Evolutionary conservation across 148 eudicot species (phyloP).

Genomic region (Persicaria tinctoria): DNA sequence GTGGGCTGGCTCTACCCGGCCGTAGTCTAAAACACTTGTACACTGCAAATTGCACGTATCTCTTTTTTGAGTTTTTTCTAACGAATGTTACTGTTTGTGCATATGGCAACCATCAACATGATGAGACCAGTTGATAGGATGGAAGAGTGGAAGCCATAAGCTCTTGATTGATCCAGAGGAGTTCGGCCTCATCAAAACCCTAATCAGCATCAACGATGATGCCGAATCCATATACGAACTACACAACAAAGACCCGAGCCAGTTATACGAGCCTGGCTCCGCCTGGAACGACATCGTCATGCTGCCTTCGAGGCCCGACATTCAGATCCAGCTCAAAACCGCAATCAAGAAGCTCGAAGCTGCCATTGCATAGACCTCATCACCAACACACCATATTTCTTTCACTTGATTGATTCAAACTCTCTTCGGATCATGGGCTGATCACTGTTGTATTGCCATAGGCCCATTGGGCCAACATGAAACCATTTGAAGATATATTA

Average conservation of each 20-base stretch:
- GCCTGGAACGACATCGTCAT: constrained; percentile 63
- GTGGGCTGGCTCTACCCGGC: too few species aligned
- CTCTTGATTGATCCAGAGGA: constrained; percentile 61
- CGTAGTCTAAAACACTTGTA: too few species aligned
- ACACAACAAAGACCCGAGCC: constrained; percentile 18
- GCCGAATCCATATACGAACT: constrained; percentile 80
- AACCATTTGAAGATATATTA: too few species aligned
- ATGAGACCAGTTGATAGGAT: constrained; percentile 58
- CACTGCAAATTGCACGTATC: too few species aligned
- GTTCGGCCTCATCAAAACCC: constrained; percentile 33
- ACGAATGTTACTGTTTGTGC: background rate
- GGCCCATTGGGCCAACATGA: too few species aligned
- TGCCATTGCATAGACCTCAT: background rate
- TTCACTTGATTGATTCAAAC: background rate
- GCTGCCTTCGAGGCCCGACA: constrained; percentile 33
- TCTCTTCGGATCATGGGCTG: background rate
- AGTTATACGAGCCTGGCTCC: constrained; percentile 34
- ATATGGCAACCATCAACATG: background rate
- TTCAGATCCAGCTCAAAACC: constrained; percentile 43
- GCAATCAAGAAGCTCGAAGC: constrained; percentile 37
- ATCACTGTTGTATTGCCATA: too few species aligned
- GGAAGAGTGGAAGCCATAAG: constrained; percentile 68
- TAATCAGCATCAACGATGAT: constrained; percentile 52
- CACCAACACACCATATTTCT: background rate
- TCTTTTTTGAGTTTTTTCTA: too few species aligned